These are phyloP conservation scores for Calocera viscosa DNA, from an alignment of 768 basidiomycete genomes.

Conservation along the genomic window DNA sequence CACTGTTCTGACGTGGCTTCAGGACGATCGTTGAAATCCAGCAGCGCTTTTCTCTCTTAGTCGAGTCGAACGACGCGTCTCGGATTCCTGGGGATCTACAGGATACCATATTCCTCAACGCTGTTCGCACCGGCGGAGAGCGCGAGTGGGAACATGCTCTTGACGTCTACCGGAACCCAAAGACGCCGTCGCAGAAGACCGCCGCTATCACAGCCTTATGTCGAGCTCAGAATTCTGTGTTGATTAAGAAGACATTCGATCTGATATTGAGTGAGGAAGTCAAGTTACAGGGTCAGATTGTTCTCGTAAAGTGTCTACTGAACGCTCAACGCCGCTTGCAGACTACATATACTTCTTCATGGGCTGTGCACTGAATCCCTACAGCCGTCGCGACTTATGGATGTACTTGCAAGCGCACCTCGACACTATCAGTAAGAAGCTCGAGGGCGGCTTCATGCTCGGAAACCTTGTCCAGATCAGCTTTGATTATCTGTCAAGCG, in stretches of 20 bases:
- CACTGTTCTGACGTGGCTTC: no score
- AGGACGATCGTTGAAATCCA: constrained; percentile 67
- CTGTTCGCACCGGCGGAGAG: not conserved
- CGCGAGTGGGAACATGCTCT: constrained; percentile 6
- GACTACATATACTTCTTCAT: no score
- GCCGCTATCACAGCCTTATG: constrained; percentile 66
- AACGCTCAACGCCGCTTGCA: no score
- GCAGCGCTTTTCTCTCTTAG: constrained; percentile 55
- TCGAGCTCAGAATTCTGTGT: constrained; percentile 39
- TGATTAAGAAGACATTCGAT: constrained; percentile 50
- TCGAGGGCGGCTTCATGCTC: constrained; percentile 33
- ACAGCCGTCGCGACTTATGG: constrained; percentile 41
- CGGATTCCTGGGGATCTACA: constrained; percentile 72
- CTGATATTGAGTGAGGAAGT: constrained; percentile 34
- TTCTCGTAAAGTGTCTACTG: no score
- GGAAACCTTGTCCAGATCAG: no score
- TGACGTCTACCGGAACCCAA: constrained; percentile 50
- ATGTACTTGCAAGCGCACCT: constrained; percentile 61
- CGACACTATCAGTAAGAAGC: constrained; percentile 24
- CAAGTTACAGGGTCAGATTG: constrained; percentile 29
- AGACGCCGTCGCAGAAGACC: constrained; percentile 58
- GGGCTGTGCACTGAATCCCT: no score
- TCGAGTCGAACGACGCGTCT: constrained; percentile 60
- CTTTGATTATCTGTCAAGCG: no score
- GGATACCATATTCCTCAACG: constrained; percentile 13